Evolutionary conservation across 805 yeast species (phyloP).

Genomic region (Zygotorulaspora sp.): DNA sequence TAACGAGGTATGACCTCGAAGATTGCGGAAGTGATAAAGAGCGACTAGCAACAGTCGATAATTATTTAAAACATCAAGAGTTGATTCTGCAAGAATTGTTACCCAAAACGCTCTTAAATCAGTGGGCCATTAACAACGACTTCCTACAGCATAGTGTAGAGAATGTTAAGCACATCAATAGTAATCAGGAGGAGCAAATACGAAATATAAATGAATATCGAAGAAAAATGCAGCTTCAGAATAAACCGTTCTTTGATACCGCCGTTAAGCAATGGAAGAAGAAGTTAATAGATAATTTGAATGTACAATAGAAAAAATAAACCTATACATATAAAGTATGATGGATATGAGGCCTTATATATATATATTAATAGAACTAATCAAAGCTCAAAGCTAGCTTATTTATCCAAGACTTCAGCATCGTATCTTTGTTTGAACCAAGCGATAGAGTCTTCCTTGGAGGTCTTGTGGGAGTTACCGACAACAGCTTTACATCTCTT

Average conservation of each 20-base stretch:
- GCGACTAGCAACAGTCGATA: slow-evolving; percentile 21
- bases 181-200: slow-evolving; percentile 40
- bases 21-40: slow-evolving; percentile 15
- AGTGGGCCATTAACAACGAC: slow-evolving; percentile 38
- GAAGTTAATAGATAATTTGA: slow-evolving; percentile 37
- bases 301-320: slow-evolving; percentile 7
- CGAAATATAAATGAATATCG: slow-evolving; percentile 43
- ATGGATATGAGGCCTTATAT: background rate
- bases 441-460: slow-evolving; percentile 88
- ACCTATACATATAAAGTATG: slow-evolving; percentile 8
- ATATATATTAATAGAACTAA: slow-evolving; percentile 7
- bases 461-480: slow-evolving; percentile 90
- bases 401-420: slow-evolving; percentile 91
- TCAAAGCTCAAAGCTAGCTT: slow-evolving; percentile 27
- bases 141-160: slow-evolving; percentile 31
- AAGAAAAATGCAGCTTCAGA: slow-evolving; percentile 41
- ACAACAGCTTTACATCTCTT: slow-evolving; percentile 86
- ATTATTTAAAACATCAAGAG: slow-evolving; percentile 33
- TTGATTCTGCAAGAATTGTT: slow-evolving; percentile 38
- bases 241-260: slow-evolving; percentile 43
- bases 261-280: slow-evolving; percentile 49
- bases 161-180: slow-evolving; percentile 29
- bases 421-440: slow-evolving; percentile 99
- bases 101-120: slow-evolving; percentile 36
- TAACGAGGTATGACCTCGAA: slow-evolving; percentile 27